Evolutionary conservation across 1,139 yeast genomes (phyloP), one percentile per base, ranked within the genome.

Genomic region (Hyphopichia khmerensis): DNA sequence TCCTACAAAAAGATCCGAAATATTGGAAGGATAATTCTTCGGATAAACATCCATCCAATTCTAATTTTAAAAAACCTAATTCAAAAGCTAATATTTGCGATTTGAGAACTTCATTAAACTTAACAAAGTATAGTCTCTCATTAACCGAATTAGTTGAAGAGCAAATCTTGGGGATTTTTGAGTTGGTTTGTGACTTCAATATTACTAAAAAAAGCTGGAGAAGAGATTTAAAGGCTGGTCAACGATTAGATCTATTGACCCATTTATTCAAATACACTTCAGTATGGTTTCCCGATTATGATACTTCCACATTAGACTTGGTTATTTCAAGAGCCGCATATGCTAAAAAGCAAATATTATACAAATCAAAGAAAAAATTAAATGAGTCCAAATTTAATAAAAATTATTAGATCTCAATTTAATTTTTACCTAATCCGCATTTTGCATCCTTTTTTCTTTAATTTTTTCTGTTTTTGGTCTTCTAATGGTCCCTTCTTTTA

Each of bases 191-290:
- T 42, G 79, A 82, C 10, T 84, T 83, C 60, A 78, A 81, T 24
- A 59, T 84, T 29, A 90, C 90, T 8, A 75, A 77, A 48, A 77
- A 77, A 53, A 83, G 89, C 0, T 84, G 91, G 90, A 80, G 83
- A 33, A 70, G 90, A 43, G 90, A 82, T 52, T 82, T 88, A 0
- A 68, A 75, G 4, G 72, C 69, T 40, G 62, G 63, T 6, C 76
- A 75, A 47, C 67, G 93, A 37, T 56, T 60, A 27, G 51, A 63
- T 21, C 60, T 82, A 39, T 64, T 84, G 30, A 69, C 72, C 19
- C 64, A 68, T 43, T 64, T 84, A 40, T 64, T 71, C 50, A 52
- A 53, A 7, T 61, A 72, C 40, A 80, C 82, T 3, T 64, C 62
- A 32, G 58, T 56, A 3, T 68, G 65, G 17, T 80, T 75, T 52